Evolutionary conservation across 2,329 filamentous ascomycete species (phyloP), one percentile per base, ranked within the genome.

Genomic region (Fusarium virguliforme): DNA sequence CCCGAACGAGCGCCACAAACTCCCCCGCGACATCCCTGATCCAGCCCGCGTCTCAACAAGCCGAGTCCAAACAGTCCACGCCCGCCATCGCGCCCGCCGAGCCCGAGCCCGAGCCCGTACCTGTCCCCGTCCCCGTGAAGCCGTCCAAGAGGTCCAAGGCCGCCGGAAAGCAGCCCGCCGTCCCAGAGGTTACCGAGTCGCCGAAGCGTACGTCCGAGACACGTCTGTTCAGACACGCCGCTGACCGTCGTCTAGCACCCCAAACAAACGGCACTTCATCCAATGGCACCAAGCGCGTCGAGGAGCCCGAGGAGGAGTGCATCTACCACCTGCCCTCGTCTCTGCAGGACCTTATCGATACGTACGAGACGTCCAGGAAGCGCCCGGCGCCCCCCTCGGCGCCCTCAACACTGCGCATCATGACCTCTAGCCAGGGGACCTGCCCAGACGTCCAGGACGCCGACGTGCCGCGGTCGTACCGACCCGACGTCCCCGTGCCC

Each of bases 271-370:
- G 87, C 54, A 76, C 82, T 48, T 74, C 18, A 18, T 18, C 83
- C 12, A 89, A 90, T 71, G 87, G 86, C 12, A 79, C 85, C 76
- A 87, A 86, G 77, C 73, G 81, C 7, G 78, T 79, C 55, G 78
- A 81, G 30, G 82, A 85, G 67, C 77, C 76, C 34, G 85, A 88
- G 73, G 91, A 94, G 66, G 93, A 98, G 81, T 96, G 93, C 12
- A 92, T 98, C 74, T 99, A 95, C 80, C 95, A 98, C 80, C 88
- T 99, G 38, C 96, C 96, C 4, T 89, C 94, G 7, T 94, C 93
- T 32, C 84, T 99, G 60, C 93, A 94, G 77, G 96, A 99, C 79
- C 86, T 99, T 35, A 89, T 98, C 18, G 94, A 97, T 64, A 94
- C 95, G 0, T 98, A 95, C 77, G 95, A 98, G 80, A 87, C 90